These are phyloP conservation scores for Fusarium brachygibbosum DNA, from an alignment of 2,329 filamentous ascomycete species.

Conservation along the genomic window DNA sequence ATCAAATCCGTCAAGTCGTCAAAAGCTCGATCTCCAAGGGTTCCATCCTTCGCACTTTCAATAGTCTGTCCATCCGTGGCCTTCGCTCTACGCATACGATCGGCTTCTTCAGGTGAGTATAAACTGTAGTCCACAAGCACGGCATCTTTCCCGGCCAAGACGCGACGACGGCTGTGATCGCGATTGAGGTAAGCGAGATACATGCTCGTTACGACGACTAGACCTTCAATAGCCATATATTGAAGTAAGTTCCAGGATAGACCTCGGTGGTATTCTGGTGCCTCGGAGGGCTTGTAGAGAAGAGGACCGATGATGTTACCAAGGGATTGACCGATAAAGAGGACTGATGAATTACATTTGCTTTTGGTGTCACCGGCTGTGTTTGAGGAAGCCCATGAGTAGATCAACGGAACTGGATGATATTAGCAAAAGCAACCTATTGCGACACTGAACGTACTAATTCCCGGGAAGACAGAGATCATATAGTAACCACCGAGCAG, in stretches of 20 bases:
- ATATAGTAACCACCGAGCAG: constrained; percentile 71
- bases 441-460: constrained; percentile 23
- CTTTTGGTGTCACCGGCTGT: constrained; percentile 76
- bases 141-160: constrained; percentile 68
- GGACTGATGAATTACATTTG: constrained; percentile 71
- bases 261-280: constrained; percentile 58
- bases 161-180: constrained; percentile 64
- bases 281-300: constrained; percentile 50
- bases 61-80: constrained; percentile 6
- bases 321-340: constrained; percentile 72
- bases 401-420: constrained; percentile 62
- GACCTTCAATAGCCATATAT: constrained; percentile 67
- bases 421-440: too few species aligned
- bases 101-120: constrained; percentile 47
- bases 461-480: constrained; percentile 70
- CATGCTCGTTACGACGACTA: constrained; percentile 45
- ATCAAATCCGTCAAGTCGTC: constrained; percentile 41
- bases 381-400: constrained; percentile 69
- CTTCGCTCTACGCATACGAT: constrained; percentile 55
- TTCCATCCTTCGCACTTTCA: constrained; percentile 7
- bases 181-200: constrained; percentile 64
- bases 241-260: constrained; percentile 69
- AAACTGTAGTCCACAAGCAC: constrained; percentile 63
- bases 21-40: constrained; percentile 27
- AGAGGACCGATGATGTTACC: constrained; percentile 72